Evolutionary conservation across 768 basidiomycete species (phyloP), one percentile per base, ranked within the genome.

Genomic region (Cytidiella melzeri): DNA sequence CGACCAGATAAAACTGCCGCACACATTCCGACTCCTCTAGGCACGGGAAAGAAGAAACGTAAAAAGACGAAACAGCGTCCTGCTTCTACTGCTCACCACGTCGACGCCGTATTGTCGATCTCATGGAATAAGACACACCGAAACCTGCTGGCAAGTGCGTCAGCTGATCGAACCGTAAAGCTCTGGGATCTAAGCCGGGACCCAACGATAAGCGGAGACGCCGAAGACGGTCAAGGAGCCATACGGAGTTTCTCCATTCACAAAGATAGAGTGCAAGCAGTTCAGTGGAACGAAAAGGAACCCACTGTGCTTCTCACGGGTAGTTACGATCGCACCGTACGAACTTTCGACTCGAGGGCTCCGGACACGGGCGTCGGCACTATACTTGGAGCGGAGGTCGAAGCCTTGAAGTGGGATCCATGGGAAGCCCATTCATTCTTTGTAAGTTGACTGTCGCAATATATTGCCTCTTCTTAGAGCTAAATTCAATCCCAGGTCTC

Each of bases 11-110:
- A 83, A 57, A 86, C 87, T 12, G 79, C 84, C 50, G 83, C 84
- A 12, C 90, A 91, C 59, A 70, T 90, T 4, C 87, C 89, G 0
- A 73, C 74, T 5, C 83, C 90, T 1, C 75, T 80, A 0, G 93
- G 92, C n/a, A 94, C 89, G 2, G 93, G 93, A 19, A 97, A 97
- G 72, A 97, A 97, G 69, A 96, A 96, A 74, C 81, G 83, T 60
- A 95, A 92, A 67, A 92, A 93, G 65, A 70, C 74, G 41, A 90
- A 87, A 62, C 76, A 80, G 37, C 80, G 90, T 23, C 52, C 71
- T 1, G 63, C 70, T 0, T 79, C 81, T 52, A 70, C 80, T 2
- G 77, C 78, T 1, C 80, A 92, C 60, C 96, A 98, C 65, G 90
- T 95, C 60, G 94, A 95, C 55, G 90, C 94, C 4, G 88, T 99